phyloP scores from a whole-genome alignment of 192 early-diverging fungal genomes.

The Umbelopsis ramanniana region DNA sequence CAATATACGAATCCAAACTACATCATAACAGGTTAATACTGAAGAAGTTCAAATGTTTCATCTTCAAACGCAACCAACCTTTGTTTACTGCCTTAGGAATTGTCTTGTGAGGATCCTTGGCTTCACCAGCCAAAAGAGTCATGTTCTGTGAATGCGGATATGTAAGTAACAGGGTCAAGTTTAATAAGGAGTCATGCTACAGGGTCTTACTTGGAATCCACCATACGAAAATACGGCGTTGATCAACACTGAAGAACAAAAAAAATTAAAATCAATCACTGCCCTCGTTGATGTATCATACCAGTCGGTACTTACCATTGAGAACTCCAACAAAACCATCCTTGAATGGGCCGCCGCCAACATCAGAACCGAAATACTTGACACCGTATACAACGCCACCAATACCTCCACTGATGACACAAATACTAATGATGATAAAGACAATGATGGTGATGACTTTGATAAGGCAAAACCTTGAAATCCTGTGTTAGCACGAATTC shows the following conservation, averaged over 20 bases:
- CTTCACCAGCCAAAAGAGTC: conserved; percentile 67
- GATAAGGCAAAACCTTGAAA: conserved; percentile 58
- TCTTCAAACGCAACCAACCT: not conserved
- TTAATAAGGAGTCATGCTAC: not conserved
- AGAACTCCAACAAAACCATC: conserved; percentile 22
- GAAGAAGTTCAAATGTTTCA: not conserved
- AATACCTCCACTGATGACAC: conserved; percentile 64
- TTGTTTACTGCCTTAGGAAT: conserved; percentile 63
- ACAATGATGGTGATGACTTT: conserved; percentile 78
- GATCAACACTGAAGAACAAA: not conserved
- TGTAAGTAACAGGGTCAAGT: not conserved
- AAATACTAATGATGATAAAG: conserved; percentile 76
- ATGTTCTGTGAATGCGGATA: conserved; percentile 3
- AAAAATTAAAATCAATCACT: not conserved
- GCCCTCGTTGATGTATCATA: too few species aligned
- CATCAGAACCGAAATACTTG: conserved; percentile 54
- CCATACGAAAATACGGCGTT: conserved; percentile 20
- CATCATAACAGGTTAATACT: conserved; percentile 1
- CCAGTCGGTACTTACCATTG: not conserved
- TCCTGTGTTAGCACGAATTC: not conserved
- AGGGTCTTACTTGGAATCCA: conserved; percentile 5
- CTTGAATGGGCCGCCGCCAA: conserved; percentile 19
- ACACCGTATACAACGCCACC: conserved; percentile 60
- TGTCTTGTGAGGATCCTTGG: conserved; percentile 76
- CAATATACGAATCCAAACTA: conserved; percentile 81